These are phyloP conservation scores for Botrytis squamosa DNA, from an alignment of 2,329 filamentous ascomycete species.

Conservation along the genomic window DNA sequence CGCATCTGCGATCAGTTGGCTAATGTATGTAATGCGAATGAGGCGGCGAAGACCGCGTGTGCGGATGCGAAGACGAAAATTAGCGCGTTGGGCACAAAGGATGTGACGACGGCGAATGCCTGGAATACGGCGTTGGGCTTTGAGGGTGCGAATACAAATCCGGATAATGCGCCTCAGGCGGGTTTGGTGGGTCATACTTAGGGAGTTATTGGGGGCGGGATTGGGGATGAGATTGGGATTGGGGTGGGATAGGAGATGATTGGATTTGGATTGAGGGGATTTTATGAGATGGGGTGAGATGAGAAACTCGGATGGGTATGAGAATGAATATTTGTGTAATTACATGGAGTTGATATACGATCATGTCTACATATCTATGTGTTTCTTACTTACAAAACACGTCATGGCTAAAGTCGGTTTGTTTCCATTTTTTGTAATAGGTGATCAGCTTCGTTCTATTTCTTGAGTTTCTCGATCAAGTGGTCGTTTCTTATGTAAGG, in stretches of 20 bases:
- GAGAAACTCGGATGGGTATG: background rate
- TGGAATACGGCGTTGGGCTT: slow-evolving; percentile 44
- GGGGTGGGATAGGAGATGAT: background rate
- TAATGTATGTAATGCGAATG: slow-evolving; percentile 64
- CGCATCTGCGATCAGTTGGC: slow-evolving; percentile 67
- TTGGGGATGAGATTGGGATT: background rate
- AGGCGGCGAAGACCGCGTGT: slow-evolving; percentile 56
- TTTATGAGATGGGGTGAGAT: background rate
- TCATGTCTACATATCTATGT: background rate
- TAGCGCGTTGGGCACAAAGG: slow-evolving; percentile 48
- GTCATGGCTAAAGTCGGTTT: background rate
- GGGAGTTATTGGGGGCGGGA: too few relatives aligned
- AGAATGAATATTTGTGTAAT: background rate
- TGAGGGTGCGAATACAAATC: slow-evolving; percentile 35
- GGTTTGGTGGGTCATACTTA: slow-evolving; percentile 37
- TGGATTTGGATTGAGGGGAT: background rate
- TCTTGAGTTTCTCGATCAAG: background rate
- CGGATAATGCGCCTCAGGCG: slow-evolving; percentile 36
- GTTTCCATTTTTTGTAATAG: background rate
- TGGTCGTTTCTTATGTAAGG: background rate
- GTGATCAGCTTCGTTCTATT: background rate
- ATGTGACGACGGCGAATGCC: slow-evolving; percentile 49
- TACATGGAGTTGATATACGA: background rate
- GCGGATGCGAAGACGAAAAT: slow-evolving; percentile 53
- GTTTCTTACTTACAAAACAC: background rate